Evolutionary conservation across 2,329 filamentous ascomycete species (phyloP).

Genomic region (Arthrinium puccinioides): DNA sequence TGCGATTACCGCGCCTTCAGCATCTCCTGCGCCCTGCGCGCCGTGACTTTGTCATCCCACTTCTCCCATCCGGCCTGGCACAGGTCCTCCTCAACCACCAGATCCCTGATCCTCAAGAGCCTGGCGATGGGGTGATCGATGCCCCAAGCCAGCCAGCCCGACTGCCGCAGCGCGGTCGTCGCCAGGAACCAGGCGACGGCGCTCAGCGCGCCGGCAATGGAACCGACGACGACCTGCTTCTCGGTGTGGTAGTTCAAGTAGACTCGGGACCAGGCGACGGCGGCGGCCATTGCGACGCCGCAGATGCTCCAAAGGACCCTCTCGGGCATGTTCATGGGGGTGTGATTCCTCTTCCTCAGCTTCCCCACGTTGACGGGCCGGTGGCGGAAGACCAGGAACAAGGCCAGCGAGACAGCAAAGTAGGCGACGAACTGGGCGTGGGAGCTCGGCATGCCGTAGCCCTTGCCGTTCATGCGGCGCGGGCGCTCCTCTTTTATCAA

Average conservation of each 20-base stretch:
- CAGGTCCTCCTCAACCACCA: conserved; percentile 82
- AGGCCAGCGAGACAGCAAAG: conserved; percentile 74
- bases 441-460: conserved; percentile 93
- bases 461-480: conserved; percentile 76
- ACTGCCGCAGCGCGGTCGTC: conserved; percentile 58
- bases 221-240: conserved; percentile 79
- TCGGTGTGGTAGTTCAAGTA: conserved; percentile 92
- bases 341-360: conserved; percentile 31
- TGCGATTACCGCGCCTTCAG: conserved; percentile 18
- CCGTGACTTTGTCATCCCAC: conserved; percentile 57
- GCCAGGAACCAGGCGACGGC: conserved; percentile 73
- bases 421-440: conserved; percentile 93
- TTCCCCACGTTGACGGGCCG: conserved; percentile 39
- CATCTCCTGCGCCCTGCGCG: conserved; percentile 24
- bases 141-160: conserved; percentile 65
- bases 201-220: conserved; percentile 60
- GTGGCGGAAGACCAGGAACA: conserved; percentile 83
- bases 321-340: conserved; percentile 54
- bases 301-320: conserved; percentile 47
- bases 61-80: conserved; percentile 90
- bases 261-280: conserved; percentile 74
- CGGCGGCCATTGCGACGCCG: conserved; percentile 52
- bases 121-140: conserved; percentile 59
- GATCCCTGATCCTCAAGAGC: conserved; percentile 68
- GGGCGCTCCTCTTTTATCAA: conserved; percentile 90